phyloP scores from a whole-genome alignment of 352 stramenopile species.

The Salisapilia sapeloensis region DNA sequence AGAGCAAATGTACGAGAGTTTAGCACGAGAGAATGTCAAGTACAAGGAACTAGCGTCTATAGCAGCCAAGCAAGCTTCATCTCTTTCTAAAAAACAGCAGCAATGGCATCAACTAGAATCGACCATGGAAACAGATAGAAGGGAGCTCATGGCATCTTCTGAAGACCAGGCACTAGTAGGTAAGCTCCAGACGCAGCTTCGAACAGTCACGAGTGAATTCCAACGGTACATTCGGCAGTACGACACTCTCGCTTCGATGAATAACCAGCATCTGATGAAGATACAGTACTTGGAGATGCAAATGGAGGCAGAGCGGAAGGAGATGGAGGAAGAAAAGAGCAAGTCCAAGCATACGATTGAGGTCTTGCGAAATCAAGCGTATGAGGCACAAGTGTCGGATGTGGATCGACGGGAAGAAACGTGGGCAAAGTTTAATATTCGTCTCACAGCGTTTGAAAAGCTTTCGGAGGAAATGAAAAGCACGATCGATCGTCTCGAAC shows the following conservation, averaged over 20 bases:
- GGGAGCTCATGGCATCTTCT: slow-evolving; percentile 51
- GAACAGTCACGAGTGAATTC: slow-evolving; percentile 75
- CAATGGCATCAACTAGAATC: slow-evolving; percentile 44
- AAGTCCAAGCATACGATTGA: slow-evolving; percentile 13
- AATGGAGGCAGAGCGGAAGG: slow-evolving; percentile 21
- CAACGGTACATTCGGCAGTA: slow-evolving; percentile 67
- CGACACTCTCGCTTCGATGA: slow-evolving; percentile 21
- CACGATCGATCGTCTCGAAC: slow-evolving; percentile 20
- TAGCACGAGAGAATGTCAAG: slow-evolving; percentile 37
- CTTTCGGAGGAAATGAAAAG: slow-evolving; percentile 66
- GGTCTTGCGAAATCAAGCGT: slow-evolving; percentile 26
- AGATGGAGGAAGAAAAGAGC: slow-evolving; percentile 10
- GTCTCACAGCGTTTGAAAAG: slow-evolving; percentile 63
- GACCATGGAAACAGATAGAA: too few relatives aligned
- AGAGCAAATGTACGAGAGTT: slow-evolving; percentile 51
- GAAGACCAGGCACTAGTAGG: slow-evolving; percentile 86
- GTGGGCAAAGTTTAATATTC: slow-evolving; percentile 54
- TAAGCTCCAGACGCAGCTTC: slow-evolving; percentile 77
- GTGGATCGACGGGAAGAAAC: slow-evolving; percentile 35
- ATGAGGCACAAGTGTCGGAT: slow-evolving; percentile 36
- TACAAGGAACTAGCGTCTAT: slow-evolving; percentile 47
- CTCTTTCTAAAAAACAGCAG: slow-evolving; percentile 29
- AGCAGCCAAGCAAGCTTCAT: slow-evolving; percentile 44
- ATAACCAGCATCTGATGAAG: slow-evolving; percentile 33
- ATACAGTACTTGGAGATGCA: slow-evolving; percentile 41